Evolutionary conservation across 192 early-diverging fungal genomes (phyloP).

Genomic region (Entomortierella chlamydospora): DNA sequence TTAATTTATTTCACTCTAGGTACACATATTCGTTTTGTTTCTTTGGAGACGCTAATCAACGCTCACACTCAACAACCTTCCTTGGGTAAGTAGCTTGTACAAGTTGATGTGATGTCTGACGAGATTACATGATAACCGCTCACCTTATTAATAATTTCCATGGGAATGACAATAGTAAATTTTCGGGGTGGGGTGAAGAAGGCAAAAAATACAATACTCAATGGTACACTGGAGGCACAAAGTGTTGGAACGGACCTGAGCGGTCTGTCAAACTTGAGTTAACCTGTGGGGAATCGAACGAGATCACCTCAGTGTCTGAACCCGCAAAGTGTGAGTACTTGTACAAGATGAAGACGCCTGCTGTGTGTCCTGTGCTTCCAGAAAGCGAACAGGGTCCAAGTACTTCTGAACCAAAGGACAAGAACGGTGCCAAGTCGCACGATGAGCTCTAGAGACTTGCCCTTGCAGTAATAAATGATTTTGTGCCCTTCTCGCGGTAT

Average conservation of each 20-base stretch:
- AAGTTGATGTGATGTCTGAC: background rate
- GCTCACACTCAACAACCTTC: constrained; percentile 66
- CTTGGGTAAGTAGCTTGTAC: constrained; percentile 58
- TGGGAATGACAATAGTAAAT: constrained; percentile 46
- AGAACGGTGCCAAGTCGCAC: no score
- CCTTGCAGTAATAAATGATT: no score
- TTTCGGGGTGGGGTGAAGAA: constrained; percentile 58
- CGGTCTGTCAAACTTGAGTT: constrained; percentile 74
- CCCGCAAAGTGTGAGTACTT: constrained; percentile 95
- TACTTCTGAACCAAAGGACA: no score
- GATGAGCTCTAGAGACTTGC: background rate
- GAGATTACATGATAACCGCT: background rate
- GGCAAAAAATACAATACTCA: constrained; percentile 68
- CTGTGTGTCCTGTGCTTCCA: constrained; percentile 70
- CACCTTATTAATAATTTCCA: background rate
- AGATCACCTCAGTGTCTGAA: constrained; percentile 80
- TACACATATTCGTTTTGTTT: constrained; percentile 79
- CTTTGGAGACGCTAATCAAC: constrained; percentile 81
- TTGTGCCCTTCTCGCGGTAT: no score
- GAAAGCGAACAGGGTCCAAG: background rate
- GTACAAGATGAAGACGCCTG: constrained; percentile 80
- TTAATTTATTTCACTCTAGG: constrained; percentile 69
- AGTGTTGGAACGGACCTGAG: constrained; percentile 97
- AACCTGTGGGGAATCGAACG: constrained; percentile 76
- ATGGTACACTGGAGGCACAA: constrained; percentile 76